Conservation (phyloP, 768 basidiomycete species). For the Pisolithus microcarpus region DNA sequence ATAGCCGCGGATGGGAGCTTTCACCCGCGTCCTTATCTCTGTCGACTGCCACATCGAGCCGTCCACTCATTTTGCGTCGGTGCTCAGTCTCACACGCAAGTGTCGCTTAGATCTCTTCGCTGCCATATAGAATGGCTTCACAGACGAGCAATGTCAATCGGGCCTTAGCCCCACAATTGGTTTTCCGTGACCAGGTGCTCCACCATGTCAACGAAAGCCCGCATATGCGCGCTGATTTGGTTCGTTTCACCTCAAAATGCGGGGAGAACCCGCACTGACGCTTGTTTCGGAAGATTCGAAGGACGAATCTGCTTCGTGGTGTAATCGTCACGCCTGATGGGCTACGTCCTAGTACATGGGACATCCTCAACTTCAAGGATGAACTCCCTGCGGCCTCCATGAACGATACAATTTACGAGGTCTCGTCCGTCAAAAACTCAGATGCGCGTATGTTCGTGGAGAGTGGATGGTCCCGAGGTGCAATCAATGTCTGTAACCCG, state of each 20-base stretch:
- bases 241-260: too few species aligned
- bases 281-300: neutral
- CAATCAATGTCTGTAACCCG: neutral
- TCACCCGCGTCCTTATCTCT: too few species aligned
- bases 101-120: too few species aligned
- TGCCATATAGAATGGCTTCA: neutral
- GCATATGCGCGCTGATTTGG: neutral
- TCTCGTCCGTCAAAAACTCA: neutral
- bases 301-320: neutral
- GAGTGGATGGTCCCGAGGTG: neutral
- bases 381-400: neutral
- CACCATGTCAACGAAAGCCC: neutral
- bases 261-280: too few species aligned
- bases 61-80: too few species aligned
- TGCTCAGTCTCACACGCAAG: too few species aligned
- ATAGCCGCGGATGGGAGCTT: too few species aligned
- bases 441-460: neutral
- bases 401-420: neutral
- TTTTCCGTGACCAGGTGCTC: neutral
- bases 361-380: neutral
- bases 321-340: neutral
- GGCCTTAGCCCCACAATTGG: too few species aligned
- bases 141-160: too few species aligned
- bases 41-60: too few species aligned
- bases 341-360: neutral